Percentiles rank a stretch among this genome's conserved stretches.
Evolutionary conservation across 306 rosid genomes (phyloP).

Genomic region (Cicer judaicum): DNA sequence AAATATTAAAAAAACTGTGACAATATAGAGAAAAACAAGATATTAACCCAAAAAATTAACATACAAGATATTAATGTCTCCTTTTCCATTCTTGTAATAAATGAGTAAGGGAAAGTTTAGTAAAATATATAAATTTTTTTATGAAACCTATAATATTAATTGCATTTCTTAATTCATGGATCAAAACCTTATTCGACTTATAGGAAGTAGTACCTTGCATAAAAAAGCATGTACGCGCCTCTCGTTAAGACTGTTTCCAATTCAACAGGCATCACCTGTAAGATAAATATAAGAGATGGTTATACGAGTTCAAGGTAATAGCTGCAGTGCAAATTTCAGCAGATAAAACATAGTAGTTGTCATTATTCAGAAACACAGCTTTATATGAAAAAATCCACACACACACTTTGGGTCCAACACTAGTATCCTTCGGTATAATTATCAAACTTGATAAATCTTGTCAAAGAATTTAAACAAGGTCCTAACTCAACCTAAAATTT

Average conservation of each 20-base stretch:
- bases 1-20: background rate
- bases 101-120: too few relatives aligned
- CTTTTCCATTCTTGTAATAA: too few relatives aligned
- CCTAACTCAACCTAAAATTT: background rate
- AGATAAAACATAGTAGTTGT: background rate
- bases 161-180: too few relatives aligned
- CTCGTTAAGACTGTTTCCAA: slow-evolving; percentile 70
- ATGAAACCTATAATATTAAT: too few relatives aligned
- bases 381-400: slow-evolving; percentile 14
- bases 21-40: background rate
- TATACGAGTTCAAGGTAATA: slow-evolving; percentile 7
- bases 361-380: slow-evolving; percentile 13
- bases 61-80: background rate
- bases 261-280: slow-evolving; percentile 75
- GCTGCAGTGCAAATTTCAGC: slow-evolving; percentile 8
- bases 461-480: background rate
- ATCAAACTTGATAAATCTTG: slow-evolving; percentile 11
- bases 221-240: slow-evolving; percentile 93
- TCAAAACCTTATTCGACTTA: too few relatives aligned
- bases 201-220: slow-evolving; percentile 63
- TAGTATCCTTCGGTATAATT: background rate
- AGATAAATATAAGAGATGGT: slow-evolving; percentile 20
- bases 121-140: too few relatives aligned
- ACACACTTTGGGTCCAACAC: background rate
- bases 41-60: background rate